phyloP scores from a whole-genome alignment of 306 rosid species.

The Glycine tomentella region DNA sequence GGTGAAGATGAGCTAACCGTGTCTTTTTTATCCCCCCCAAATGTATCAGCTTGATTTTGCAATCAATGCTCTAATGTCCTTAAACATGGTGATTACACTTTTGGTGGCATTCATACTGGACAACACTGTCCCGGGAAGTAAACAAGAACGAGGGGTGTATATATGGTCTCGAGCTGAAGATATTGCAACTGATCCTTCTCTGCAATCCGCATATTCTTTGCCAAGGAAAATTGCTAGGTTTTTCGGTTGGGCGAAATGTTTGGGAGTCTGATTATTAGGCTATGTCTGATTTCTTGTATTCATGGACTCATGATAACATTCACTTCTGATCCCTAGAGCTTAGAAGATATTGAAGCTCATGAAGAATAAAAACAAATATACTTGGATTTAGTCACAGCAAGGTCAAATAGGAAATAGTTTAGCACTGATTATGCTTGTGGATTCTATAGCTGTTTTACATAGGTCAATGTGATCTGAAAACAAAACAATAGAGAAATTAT shows the following conservation, averaged over 20 bases:
- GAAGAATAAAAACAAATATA: conserved; percentile 19
- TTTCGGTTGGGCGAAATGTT: conserved; percentile 55
- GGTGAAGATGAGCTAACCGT: conserved; percentile 40
- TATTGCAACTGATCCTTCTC: conserved; percentile 60
- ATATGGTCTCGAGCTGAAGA: conserved; percentile 69
- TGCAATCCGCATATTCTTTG: conserved; percentile 61
- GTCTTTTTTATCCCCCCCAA: background rate
- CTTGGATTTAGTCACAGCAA: conserved; percentile 1
- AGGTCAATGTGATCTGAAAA: conserved; percentile 5
- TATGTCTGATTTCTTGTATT: conserved; percentile 6
- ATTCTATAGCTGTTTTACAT: conserved; percentile 18
- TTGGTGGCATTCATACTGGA: conserved; percentile 69
- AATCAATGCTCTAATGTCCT: conserved; percentile 69
- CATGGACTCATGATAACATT: conserved; percentile 1
- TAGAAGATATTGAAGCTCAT: conserved; percentile 30
- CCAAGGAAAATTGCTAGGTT: conserved; percentile 59
- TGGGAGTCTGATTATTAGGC: conserved; percentile 49
- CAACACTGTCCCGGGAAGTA: conserved; percentile 81
- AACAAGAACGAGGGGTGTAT: conserved; percentile 78
- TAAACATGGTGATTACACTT: conserved; percentile 86
- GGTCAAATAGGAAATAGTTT: conserved; percentile 37
- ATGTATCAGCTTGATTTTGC: conserved; percentile 77
- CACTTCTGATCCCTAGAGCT: background rate
- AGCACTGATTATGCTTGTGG: conserved; percentile 37
- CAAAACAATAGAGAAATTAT: background rate